Base-by-base conservation (phyloP, 768 basidiomycete species). In the Vishniacozyma victoriae region DNA sequence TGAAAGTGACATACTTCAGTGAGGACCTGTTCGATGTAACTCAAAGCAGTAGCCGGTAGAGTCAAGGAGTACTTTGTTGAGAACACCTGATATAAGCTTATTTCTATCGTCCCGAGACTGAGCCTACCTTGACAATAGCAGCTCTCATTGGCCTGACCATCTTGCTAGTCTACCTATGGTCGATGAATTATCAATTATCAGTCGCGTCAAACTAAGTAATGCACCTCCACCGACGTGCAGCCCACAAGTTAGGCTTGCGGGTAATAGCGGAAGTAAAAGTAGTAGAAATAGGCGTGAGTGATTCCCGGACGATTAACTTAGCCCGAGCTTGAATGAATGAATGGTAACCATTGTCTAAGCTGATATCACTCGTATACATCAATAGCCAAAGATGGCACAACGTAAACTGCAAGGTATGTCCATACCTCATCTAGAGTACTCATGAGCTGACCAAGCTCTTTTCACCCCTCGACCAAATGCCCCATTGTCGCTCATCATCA, bases 41-140 rank as follows among this genome's bases (percentile, higher is more conserved):
- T 36, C 35, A 71, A 31, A 1, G 64, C 63, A 22, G 66, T 52
- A 11, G 65, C 64, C 1, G 70, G 70, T 14, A 71, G 44, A 12
- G 70, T 71, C 36, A 71, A 46, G 4, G 70, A 69, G 27, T 71
- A 59, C 42, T 71, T 71, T 7, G 70, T 69, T 12, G 70, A 71
- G 46, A 71, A 71, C 4, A 71, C 66, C 70, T 71, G 39, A 14
- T 3, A 24, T 22, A 15, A 4, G 4, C 24, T 52, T 16, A 54
- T 46, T 35, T 41, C 31, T 4, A n/a, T 35, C 13, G n/a, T 23
- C 3, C 4, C 13, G 19, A 1, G 11, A 41, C 16, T 18, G 29
- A 36, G 23, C 53, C 52, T 27, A 68, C 66, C 62, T 62, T 64
- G 50, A 68, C 62, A 44, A 68, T 64, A n/a, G 60, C 62, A 16